Base-by-base conservation (phyloP, 2,329 filamentous ascomycete species). In the Neofusicoccum umdonicola region DNA sequence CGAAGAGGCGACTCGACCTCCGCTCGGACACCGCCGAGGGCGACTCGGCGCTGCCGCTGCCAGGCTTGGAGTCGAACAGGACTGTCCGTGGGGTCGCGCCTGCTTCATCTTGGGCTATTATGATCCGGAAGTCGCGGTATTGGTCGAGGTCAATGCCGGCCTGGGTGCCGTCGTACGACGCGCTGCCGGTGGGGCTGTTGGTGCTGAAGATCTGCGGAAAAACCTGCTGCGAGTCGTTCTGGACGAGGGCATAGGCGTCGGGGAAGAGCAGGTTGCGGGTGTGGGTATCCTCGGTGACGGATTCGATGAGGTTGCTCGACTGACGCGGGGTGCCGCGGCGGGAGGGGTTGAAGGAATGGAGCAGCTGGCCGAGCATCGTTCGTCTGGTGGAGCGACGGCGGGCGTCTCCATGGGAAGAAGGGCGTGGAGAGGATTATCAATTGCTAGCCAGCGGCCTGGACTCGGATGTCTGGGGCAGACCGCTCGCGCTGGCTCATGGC, bases 111-210 rank as follows among this genome's bases (percentile, higher is more conserved):
- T 80, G 78, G 60, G 78, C 78, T 41, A 80, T 77, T 67, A 80
- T 76, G 66, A 80, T 77, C 64, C 78, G 70, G 64, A 78, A 75
- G 69, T 80, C 77, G 65, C 77, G 70, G 17, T 76, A 71, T 62
- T 72, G 74, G 62, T 79, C 77, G 68, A 80, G 72, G 66, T 79
- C 77, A 60, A 78, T 78, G 67, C 78, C 77, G 13, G 75, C 74
- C 52, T 74, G 73, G 3, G 74, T 78, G 62, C 80, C 80, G 64
- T 87, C 81, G 66, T 82, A 88, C 3, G 79, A 73, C 73, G 87
- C 85, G 74, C 80, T 86, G 78, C 84, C 82, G 56, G 68, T 68
- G 27, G 56, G 56, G 35, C 54, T 61, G 19, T 34, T 31, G 12
- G 15, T 22, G 31, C 47, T 51, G 45, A 19, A 41, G 6, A 60